Evolutionary conservation across 768 basidiomycete genomes (phyloP).

Genomic region (Zangia roseola): DNA sequence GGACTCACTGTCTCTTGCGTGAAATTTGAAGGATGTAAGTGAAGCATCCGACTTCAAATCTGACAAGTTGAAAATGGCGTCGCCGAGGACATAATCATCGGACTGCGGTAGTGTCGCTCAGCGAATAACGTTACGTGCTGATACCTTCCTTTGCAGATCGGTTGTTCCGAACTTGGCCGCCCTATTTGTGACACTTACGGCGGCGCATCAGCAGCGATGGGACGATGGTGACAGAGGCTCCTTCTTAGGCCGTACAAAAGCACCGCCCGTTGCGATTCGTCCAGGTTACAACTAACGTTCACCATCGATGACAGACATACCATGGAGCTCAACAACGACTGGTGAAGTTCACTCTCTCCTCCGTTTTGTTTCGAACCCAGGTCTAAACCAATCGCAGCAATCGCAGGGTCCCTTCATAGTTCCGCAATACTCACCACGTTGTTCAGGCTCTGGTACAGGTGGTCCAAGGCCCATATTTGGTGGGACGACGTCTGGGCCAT

Average conservation of each 20-base stretch:
- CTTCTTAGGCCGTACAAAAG: background rate
- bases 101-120: too few relatives aligned
- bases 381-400: background rate
- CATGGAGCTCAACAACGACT: background rate
- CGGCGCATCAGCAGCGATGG: too few relatives aligned
- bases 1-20: too few relatives aligned
- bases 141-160: too few relatives aligned
- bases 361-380: background rate
- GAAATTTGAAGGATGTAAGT: too few relatives aligned
- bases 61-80: too few relatives aligned
- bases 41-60: too few relatives aligned
- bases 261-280: background rate
- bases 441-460: constrained; percentile 18
- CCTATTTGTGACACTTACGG: too few relatives aligned
- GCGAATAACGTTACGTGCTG: too few relatives aligned
- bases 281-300: background rate
- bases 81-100: too few relatives aligned
- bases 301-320: background rate
- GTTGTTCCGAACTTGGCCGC: too few relatives aligned
- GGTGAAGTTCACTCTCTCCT: background rate
- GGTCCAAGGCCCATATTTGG: constrained; percentile 10
- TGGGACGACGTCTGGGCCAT: constrained; percentile 19
- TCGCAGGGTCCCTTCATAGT: constrained; percentile 1
- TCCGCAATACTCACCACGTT: constrained; percentile 8
- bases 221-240: too few relatives aligned